Percentiles rank a stretch among this genome's conserved stretches.
These are phyloP conservation scores for Aspergillus fumigatiaffinis DNA, from an alignment of 2,329 filamentous ascomycete genomes.

Conservation along the genomic window DNA sequence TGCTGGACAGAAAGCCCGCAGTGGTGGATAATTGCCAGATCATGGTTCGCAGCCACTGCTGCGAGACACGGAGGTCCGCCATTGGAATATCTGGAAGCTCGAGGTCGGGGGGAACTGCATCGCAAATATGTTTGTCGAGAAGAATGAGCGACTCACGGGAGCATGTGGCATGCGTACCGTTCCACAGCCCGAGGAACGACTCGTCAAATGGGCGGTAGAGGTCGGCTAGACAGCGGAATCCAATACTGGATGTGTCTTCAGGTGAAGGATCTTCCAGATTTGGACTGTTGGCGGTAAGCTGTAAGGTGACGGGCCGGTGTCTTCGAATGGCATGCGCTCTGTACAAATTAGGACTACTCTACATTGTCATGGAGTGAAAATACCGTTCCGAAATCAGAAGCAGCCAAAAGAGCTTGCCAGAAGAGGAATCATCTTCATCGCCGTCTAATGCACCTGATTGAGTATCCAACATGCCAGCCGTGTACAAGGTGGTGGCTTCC, in stretches of 20 bases:
- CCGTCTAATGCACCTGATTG: constrained; percentile 50
- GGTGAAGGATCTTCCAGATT: constrained; percentile 46
- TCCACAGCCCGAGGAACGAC: constrained; percentile 62
- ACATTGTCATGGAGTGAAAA: constrained; percentile 8
- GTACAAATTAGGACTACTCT: not conserved
- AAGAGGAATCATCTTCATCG: constrained; percentile 41
- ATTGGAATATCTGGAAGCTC: constrained; percentile 61
- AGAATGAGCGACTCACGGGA: constrained; percentile 45
- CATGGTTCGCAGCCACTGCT: constrained; percentile 67
- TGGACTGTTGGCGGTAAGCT: constrained; percentile 53
- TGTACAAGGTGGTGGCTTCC: constrained; percentile 67
- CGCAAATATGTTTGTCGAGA: constrained; percentile 49
- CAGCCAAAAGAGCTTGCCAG: constrained; percentile 62
- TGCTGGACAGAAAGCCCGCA: constrained; percentile 62
- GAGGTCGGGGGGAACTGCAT: constrained; percentile 51
- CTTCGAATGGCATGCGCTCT: constrained; percentile 62
- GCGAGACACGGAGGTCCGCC: constrained; percentile 63
- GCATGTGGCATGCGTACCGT: constrained; percentile 48
- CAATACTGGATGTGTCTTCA: constrained; percentile 53
- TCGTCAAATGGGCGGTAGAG: constrained; percentile 62
- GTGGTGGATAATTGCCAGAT: constrained; percentile 70
- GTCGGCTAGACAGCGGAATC: constrained; percentile 58
- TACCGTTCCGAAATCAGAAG: constrained; percentile 63
- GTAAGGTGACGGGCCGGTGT: constrained; percentile 60
- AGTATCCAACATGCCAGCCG: constrained; percentile 40